phyloP scores from a whole-genome alignment of 768 basidiomycete genomes.

The Leccinum disarticulatum region DNA sequence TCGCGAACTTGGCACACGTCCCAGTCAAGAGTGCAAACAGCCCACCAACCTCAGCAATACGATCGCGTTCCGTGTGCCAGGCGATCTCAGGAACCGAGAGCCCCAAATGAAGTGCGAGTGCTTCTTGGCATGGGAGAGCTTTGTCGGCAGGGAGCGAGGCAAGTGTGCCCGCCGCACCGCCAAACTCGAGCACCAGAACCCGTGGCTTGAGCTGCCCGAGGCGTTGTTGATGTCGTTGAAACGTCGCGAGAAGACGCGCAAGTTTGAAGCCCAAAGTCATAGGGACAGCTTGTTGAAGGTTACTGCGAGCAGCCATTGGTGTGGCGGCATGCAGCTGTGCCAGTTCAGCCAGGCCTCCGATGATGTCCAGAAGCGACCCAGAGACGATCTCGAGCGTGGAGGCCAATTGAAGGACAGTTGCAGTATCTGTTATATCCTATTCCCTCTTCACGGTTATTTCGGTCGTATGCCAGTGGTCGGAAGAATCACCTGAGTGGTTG shows the following conservation, averaged over 20 bases:
- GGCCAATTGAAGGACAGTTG: slow-evolving; percentile 42
- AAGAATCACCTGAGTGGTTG: slow-evolving; percentile 44
- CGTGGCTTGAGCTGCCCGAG: slow-evolving; percentile 38
- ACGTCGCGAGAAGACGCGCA: slow-evolving; percentile 44
- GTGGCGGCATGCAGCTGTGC: slow-evolving; percentile 36
- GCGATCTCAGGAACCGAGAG: slow-evolving; percentile 29
- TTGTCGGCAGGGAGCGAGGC: slow-evolving; percentile 42
- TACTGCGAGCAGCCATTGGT: slow-evolving; percentile 47
- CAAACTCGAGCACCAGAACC: slow-evolving; percentile 43
- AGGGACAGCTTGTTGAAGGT: slow-evolving; percentile 49
- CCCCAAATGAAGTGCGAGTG: slow-evolving; percentile 16
- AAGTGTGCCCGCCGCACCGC: slow-evolving; percentile 47
- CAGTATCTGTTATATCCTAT: slow-evolving; percentile 50
- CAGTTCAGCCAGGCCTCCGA: slow-evolving; percentile 28
- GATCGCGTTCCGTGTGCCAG: slow-evolving; percentile 45
- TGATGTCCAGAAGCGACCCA: slow-evolving; percentile 31
- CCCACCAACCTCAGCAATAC: slow-evolving; percentile 43
- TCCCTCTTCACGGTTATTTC: not conserved
- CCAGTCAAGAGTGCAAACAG: slow-evolving; percentile 45
- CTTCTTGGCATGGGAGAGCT: slow-evolving; percentile 27
- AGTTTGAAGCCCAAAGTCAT: slow-evolving; percentile 49
- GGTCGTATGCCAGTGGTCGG: not conserved
- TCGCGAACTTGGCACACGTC: slow-evolving; percentile 46
- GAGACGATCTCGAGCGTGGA: slow-evolving; percentile 39
- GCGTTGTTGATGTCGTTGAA: slow-evolving; percentile 39